Conservation (phyloP, 768 basidiomycete species). For the Tubosaeta sp. region DNA sequence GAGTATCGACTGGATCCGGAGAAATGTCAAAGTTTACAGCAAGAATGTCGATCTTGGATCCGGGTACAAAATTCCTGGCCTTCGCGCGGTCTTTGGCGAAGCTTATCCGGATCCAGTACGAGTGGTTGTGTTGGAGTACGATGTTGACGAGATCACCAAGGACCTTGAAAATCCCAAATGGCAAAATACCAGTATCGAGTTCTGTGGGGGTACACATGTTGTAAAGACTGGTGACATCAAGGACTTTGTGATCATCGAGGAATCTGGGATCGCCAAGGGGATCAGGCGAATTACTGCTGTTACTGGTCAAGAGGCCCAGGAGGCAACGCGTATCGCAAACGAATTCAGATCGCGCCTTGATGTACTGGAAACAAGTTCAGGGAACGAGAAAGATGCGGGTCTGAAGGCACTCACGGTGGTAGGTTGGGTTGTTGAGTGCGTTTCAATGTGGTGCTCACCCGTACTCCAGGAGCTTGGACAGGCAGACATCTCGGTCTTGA, state of each 20-base stretch:
- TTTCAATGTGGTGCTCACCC: background rate
- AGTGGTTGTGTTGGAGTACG: constrained; percentile 87
- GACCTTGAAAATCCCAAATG: constrained; percentile 90
- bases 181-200: constrained; percentile 89
- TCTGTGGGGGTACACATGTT: constrained; percentile 99
- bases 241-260: constrained; percentile 90
- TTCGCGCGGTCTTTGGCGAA: constrained; percentile 97
- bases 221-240: constrained; percentile 97
- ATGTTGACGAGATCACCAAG: constrained; percentile 78
- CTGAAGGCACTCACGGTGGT: constrained; percentile 80
- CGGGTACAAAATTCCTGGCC: constrained; percentile 85
- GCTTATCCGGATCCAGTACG: constrained; percentile 96
- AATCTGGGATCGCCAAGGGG: constrained; percentile 97
- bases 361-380: constrained; percentile 52
- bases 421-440: constrained; percentile 26
- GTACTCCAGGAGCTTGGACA: constrained; percentile 74
- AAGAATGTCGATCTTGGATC: constrained; percentile 76
- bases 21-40: constrained; percentile 84
- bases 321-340: constrained; percentile 66
- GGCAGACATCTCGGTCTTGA: constrained; percentile 81
- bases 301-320: constrained; percentile 89
- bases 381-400: constrained; percentile 82
- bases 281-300: constrained; percentile 93
- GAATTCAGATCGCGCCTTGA: constrained; percentile 60
- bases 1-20: constrained; percentile 85